phyloP scores from a whole-genome alignment of 495 filamentous ascomycete species.

The Lepraria neglecta region DNA sequence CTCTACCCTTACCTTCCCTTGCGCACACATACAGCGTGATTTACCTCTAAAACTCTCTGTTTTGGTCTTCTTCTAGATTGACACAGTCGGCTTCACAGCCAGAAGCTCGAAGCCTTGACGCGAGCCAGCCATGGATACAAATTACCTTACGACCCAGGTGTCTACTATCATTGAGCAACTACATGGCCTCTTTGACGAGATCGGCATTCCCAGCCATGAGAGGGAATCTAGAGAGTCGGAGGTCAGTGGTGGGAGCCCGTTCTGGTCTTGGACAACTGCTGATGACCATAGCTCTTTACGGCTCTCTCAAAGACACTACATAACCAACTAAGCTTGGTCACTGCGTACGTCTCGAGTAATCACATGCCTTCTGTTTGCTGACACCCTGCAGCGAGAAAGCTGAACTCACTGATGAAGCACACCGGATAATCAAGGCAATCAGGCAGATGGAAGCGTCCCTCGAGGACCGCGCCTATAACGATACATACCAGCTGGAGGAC shows the following conservation, averaged over 20 bases:
- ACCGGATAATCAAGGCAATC: constrained; percentile 74
- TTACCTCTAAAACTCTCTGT: neutral
- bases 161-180: constrained; percentile 84
- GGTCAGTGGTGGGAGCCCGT: constrained; percentile 43
- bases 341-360: constrained; percentile 44
- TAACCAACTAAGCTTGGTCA: constrained; percentile 72
- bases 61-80: neutral
- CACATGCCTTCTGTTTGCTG: constrained; percentile 15
- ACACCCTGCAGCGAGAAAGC: constrained; percentile 67
- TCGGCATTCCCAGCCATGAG: constrained; percentile 85
- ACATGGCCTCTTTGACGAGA: constrained; percentile 92
- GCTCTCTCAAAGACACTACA: constrained; percentile 82
- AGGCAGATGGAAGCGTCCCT: constrained; percentile 90
- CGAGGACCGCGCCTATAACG: constrained; percentile 61
- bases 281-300: constrained; percentile 61
- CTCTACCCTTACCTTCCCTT: neutral
- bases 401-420: constrained; percentile 77
- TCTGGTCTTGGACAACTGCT: constrained; percentile 17
- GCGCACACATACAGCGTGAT: neutral
- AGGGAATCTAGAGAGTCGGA: constrained; percentile 80
- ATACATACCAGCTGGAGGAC: constrained; percentile 55
- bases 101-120: neutral
- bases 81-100: constrained; percentile 5
- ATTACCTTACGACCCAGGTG: constrained; percentile 87
- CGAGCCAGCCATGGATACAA: constrained; percentile 67